Base-by-base conservation (phyloP, 2,329 filamentous ascomycete species). In the Apiospora rasikravindrae region DNA sequence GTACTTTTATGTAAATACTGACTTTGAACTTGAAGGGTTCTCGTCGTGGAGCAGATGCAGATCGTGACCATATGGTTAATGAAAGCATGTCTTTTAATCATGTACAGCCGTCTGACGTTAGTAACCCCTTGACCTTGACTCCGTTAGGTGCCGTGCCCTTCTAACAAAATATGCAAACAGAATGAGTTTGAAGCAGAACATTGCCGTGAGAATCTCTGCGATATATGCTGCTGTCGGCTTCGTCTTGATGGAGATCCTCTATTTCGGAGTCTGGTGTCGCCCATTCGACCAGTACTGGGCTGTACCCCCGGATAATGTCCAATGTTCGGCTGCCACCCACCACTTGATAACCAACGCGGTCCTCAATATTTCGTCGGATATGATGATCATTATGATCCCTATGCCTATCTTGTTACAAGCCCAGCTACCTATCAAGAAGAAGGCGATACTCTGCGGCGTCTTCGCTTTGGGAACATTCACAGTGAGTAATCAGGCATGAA, bases 41-140 rank as follows among this genome's bases (percentile, higher is more conserved):
- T 91, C 49, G 86, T 90, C 11, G 87, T 88, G 2, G 90, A 92
- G 75, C 84, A 91, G 79, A 86, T 87, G 76, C 92, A 93, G 82
- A 82, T 91, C 24, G 82, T 89, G 70, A 86, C 87, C 13, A 87
- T 88, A 42, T 91, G 88, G 86, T 79, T 83, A 0, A 83, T 89
- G 74, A 91, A 91, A 77, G 79, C 82, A 11, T 90, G 88, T 75
- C 82, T 91, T 74, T 77, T 91, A 45, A 80, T 90, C 73, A 85
- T 90, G 83, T 90, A 89, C 75, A 82, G 85, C 74, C 87, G 88
- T 64, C 81, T 90, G 73, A 88, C 87, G 82, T 86, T 71, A 71
- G 84, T 67, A 37, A 68, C 6, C 24, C 24, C 67, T 57, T 22
- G 22, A 2, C n/a, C 16, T 67, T 67, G 16, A 24, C 19, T 10